Evolutionary conservation across 2,329 filamentous ascomycete species (phyloP).

Genomic region (Myrmaecium sp.): DNA sequence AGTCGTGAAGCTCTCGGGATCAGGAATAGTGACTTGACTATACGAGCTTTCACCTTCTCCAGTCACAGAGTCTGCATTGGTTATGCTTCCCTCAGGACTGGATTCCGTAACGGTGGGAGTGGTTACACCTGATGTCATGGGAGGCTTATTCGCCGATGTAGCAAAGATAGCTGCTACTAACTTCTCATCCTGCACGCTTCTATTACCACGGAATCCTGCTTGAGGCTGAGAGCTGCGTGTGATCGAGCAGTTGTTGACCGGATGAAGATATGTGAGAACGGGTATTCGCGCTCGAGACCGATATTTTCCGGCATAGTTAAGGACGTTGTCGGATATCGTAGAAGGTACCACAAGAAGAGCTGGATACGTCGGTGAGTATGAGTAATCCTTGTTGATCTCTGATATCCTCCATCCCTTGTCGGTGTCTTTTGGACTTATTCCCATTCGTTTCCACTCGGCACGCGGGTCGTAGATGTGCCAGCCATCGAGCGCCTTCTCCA

Average conservation of each 20-base stretch:
- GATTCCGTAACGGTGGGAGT: conserved; percentile 13
- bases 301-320: conserved; percentile 84
- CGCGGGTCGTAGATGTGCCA: conserved; percentile 76
- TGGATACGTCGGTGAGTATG: conserved; percentile 87
- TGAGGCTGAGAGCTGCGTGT: conserved; percentile 87
- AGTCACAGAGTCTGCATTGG: no score
- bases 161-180: conserved; percentile 85
- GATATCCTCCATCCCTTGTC: conserved; percentile 79
- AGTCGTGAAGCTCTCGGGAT: no score
- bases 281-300: conserved; percentile 81
- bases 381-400: conserved; percentile 74
- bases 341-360: conserved; percentile 69
- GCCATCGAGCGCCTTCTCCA: conserved; percentile 59
- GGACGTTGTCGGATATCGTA: conserved; percentile 85
- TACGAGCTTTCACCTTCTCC: conserved; percentile 18
- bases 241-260: conserved; percentile 91
- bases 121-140: conserved; percentile 12
- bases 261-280: conserved; percentile 83
- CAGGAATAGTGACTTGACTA: no score
- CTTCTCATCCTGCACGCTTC: conserved; percentile 90
- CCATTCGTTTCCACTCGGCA: conserved; percentile 74
- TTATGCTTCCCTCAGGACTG: no score
- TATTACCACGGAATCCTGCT: conserved; percentile 69
- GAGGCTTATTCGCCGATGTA: conserved; percentile 34
- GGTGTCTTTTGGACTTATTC: conserved; percentile 65